Conservation (phyloP, 129 eudicot species). For the Tagetes patula region DNA sequence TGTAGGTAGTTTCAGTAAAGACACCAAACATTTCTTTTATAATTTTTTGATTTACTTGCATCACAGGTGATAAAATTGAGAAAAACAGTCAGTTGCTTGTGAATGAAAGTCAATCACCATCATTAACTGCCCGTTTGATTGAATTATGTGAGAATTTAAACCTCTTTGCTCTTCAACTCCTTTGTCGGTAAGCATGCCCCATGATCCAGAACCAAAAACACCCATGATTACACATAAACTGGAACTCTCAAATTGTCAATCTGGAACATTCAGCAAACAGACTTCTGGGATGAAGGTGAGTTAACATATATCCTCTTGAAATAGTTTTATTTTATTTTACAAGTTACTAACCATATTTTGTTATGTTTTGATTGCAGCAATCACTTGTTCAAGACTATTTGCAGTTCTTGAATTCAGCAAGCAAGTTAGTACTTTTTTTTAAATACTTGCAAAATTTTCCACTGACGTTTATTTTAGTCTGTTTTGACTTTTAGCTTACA, state of each 20-base stretch:
- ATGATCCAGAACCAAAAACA: constrained; percentile 57
- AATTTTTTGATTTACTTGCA: constrained; percentile 12
- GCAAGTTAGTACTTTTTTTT: constrained; percentile 60
- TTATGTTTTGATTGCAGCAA: constrained; percentile 42
- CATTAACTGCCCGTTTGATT: constrained; percentile 51
- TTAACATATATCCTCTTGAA: not conserved
- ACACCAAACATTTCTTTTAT: constrained; percentile 2
- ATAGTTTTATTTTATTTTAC: not conserved
- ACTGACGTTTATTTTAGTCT: not conserved
- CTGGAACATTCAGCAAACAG: constrained; percentile 49
- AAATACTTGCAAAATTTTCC: not conserved
- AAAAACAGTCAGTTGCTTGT: constrained; percentile 21
- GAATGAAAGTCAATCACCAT: constrained; percentile 49
- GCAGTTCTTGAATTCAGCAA: constrained; percentile 70
- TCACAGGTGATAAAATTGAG: constrained; percentile 29
- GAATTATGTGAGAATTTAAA: constrained; percentile 51
- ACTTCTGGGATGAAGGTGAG: constrained; percentile 71
- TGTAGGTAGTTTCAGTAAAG: constrained; percentile 42
- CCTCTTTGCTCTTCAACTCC: constrained; percentile 47
- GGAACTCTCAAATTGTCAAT: constrained; percentile 40
- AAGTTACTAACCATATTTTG: not conserved
- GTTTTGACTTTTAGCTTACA: not conserved
- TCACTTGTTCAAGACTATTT: constrained; percentile 66
- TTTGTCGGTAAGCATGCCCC: constrained; percentile 28
- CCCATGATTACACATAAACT: constrained; percentile 39